A percentile compares a stretch with the other conserved stretches of the same genome.
phyloP scores from a whole-genome alignment of 352 stramenopile species.

The Phytophthora ohioensis region DNA sequence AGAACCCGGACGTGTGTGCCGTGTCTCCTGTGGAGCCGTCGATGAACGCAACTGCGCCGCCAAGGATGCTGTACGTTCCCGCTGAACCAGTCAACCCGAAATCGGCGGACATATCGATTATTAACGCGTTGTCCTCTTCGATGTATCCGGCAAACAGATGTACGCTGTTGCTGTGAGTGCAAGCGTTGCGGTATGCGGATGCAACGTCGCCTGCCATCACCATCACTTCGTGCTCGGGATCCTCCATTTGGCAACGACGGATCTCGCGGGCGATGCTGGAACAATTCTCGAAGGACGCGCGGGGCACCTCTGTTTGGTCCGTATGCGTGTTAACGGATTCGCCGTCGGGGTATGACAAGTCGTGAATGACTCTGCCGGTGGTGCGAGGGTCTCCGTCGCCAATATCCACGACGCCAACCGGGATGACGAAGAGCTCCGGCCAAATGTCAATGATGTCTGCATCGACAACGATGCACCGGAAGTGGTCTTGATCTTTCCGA shows the following conservation, averaged over 20 bases:
- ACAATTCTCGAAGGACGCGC: slow-evolving; percentile 7
- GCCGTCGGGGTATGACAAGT: neutral
- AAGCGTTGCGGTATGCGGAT: slow-evolving; percentile 12
- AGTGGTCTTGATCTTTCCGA: slow-evolving; percentile 8
- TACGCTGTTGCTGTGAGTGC: slow-evolving; percentile 14
- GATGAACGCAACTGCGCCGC: slow-evolving; percentile 18
- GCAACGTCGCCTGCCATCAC: slow-evolving; percentile 22
- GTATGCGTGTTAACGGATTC: neutral
- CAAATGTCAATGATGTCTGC: slow-evolving; percentile 11
- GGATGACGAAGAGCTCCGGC: slow-evolving; percentile 6
- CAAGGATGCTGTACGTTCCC: slow-evolving; percentile 18
- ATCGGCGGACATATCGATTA: slow-evolving; percentile 20
- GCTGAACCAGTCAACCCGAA: slow-evolving; percentile 27
- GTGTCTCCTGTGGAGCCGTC: neutral
- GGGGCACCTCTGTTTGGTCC: neutral
- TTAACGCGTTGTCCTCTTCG: slow-evolving; percentile 6
- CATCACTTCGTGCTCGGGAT: neutral
- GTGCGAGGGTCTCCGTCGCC: neutral
- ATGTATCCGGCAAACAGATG: slow-evolving; percentile 11
- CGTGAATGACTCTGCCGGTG: neutral
- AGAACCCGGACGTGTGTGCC: slow-evolving; percentile 30
- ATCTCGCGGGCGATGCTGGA: slow-evolving; percentile 11
- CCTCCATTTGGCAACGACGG: neutral
- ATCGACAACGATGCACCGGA: slow-evolving; percentile 6
- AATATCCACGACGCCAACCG: slow-evolving; percentile 3